phyloP scores from a whole-genome alignment of 768 basidiomycete genomes.

The Suillus weaverae region DNA sequence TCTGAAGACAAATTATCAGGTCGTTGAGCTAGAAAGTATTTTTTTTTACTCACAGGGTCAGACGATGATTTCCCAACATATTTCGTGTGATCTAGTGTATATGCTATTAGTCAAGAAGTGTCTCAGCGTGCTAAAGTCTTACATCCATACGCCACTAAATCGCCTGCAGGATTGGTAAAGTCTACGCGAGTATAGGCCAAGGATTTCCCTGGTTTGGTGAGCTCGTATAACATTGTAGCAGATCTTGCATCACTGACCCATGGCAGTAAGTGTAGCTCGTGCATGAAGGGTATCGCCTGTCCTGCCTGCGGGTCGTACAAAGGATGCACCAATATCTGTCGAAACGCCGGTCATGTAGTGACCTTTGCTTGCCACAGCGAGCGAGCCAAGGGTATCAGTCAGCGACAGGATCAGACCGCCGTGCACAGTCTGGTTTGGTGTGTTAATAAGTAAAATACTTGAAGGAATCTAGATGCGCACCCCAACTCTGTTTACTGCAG shows the following conservation, averaged over 20 bases:
- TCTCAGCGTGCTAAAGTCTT: conserved; percentile 26
- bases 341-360: conserved; percentile 89
- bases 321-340: conserved; percentile 77
- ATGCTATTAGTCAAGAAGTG: conserved; percentile 8
- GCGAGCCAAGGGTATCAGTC: conserved; percentile 82
- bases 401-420: conserved; percentile 81
- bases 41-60: conserved; percentile 35
- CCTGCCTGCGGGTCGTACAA: conserved; percentile 74
- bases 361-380: conserved; percentile 80
- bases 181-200: conserved; percentile 82
- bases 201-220: conserved; percentile 55
- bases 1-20: conserved; percentile 37
- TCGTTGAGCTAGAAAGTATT: not conserved
- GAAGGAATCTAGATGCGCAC: conserved; percentile 41
- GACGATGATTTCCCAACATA: conserved; percentile 71
- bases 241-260: conserved; percentile 45
- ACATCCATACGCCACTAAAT: conserved; percentile 83
- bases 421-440: conserved; percentile 53
- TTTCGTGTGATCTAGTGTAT: conserved; percentile 72
- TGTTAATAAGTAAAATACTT: not conserved
- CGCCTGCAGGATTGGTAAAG: conserved; percentile 62
- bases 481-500: conserved; percentile 77
- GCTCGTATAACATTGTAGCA: not conserved
- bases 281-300: conserved; percentile 66
- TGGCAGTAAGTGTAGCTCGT: conserved; percentile 64